These are phyloP conservation scores for Vaucheria bursata DNA, from an alignment of 352 stramenopile genomes.

Conservation along the genomic window DNA sequence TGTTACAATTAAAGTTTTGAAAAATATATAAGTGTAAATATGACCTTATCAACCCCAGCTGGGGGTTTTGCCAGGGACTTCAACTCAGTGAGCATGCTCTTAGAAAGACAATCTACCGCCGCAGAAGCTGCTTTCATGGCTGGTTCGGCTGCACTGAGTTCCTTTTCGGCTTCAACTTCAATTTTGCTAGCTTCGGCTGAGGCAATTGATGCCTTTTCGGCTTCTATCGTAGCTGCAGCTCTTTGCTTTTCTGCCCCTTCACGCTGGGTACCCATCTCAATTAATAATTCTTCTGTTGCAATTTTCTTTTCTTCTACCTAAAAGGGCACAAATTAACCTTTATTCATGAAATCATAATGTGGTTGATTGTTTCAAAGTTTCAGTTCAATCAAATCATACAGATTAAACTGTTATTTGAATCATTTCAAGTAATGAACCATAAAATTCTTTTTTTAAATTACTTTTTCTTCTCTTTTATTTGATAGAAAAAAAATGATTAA, in stretches of 20 bases:
- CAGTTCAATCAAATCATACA: too few species aligned
- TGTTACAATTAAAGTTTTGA: too few species aligned
- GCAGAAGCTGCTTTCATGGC: slow-evolving; percentile 88
- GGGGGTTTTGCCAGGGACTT: slow-evolving; percentile 91
- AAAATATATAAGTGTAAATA: too few species aligned
- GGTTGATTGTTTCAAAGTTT: too few species aligned
- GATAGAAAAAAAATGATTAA: too few species aligned
- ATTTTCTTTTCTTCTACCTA: slow-evolving; percentile 91
- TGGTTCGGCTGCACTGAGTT: slow-evolving; percentile 85
- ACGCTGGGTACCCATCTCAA: slow-evolving; percentile 80
- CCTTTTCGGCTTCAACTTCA: slow-evolving; percentile 81
- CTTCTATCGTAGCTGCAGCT: slow-evolving; percentile 79
- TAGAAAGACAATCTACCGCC: slow-evolving; percentile 91
- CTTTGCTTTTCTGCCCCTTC: slow-evolving; percentile 89
- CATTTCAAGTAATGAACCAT: too few species aligned
- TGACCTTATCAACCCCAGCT: neutral
- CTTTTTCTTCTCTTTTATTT: too few species aligned
- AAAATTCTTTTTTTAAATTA: too few species aligned
- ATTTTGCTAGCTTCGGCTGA: slow-evolving; percentile 80
- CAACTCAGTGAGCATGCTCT: slow-evolving; percentile 88
- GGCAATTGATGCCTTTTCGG: slow-evolving; percentile 81
- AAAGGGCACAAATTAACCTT: too few species aligned
- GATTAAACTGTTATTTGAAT: too few species aligned
- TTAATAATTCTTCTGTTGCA: slow-evolving; percentile 80
- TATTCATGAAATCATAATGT: too few species aligned